A percentile compares a stretch with the other conserved stretches of the same genome.
Evolutionary conservation across 352 stramenopile genomes (phyloP).

Genomic region (Pythium phragmiticola): DNA sequence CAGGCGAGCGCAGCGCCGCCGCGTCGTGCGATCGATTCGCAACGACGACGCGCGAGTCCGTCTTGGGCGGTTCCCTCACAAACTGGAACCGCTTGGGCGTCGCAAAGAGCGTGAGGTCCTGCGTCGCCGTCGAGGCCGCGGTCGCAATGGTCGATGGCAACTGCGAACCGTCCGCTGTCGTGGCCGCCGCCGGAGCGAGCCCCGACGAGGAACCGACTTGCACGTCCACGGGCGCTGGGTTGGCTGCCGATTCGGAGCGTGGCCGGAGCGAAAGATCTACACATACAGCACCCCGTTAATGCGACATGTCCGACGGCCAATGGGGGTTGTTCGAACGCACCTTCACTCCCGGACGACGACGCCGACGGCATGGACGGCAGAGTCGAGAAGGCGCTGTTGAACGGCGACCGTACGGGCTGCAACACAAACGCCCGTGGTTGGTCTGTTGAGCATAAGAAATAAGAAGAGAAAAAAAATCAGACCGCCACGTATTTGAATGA

Average conservation of each 20-base stretch:
- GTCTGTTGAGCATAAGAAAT: slow-evolving; percentile 9
- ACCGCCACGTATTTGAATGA: background rate
- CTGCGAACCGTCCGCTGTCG: background rate
- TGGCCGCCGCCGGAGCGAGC: background rate
- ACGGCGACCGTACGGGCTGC: slow-evolving; percentile 24
- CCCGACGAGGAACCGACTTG: slow-evolving; percentile 8
- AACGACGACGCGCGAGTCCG: slow-evolving; percentile 51
- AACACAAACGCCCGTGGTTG: slow-evolving; percentile 12
- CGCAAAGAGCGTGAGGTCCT: slow-evolving; percentile 36
- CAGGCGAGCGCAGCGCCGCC: slow-evolving; percentile 39
- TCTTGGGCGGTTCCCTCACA: slow-evolving; percentile 57
- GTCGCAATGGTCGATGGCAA: slow-evolving; percentile 23
- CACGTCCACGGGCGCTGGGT: slow-evolving; percentile 22
- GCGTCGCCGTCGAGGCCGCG: slow-evolving; percentile 31
- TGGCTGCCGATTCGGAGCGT: slow-evolving; percentile 2
- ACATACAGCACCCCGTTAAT: background rate
- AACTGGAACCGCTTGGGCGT: slow-evolving; percentile 82
- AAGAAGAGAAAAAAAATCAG: background rate
- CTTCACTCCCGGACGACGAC: slow-evolving; percentile 1
- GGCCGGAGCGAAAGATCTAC: slow-evolving; percentile 26
- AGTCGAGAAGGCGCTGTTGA: slow-evolving; percentile 22
- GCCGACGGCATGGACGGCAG: slow-evolving; percentile 4
- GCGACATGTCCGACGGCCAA: background rate
- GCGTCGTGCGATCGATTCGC: slow-evolving; percentile 19
- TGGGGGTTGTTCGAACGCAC: slow-evolving; percentile 6